Conservation (phyloP, 148 eudicot species). For the Rhododendron griersonianum region DNA sequence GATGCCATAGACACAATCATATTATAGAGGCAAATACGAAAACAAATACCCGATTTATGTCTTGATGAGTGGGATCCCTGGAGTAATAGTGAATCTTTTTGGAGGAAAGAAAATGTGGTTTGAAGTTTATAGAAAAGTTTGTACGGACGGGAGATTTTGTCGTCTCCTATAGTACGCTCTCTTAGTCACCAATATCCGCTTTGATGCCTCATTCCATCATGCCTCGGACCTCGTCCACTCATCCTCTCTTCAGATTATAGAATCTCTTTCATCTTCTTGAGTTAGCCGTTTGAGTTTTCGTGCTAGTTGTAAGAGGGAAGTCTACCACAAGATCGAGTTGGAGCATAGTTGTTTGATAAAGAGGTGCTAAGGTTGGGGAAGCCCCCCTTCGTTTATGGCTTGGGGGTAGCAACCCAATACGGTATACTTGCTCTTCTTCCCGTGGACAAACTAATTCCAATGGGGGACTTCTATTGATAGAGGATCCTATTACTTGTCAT, state of each 20-base stretch:
- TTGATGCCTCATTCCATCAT: neutral
- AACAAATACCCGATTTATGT: neutral
- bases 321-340: neutral
- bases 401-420: neutral
- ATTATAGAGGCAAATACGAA: neutral
- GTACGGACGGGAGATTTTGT: neutral
- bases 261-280: neutral
- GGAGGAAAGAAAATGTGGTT: neutral
- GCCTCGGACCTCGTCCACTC: neutral
- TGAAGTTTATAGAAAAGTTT: neutral
- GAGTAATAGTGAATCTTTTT: neutral
- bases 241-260: neutral
- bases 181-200: neutral
- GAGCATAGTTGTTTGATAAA: neutral
- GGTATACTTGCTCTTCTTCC: neutral
- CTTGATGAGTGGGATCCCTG: neutral
- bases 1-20: neutral
- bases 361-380: neutral
- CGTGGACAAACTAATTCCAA: neutral
- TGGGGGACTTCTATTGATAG: neutral
- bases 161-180: neutral
- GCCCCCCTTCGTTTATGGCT: neutral
- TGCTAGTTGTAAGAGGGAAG: neutral
- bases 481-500: neutral
- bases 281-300: neutral